Conservation (phyloP, 306 rosid species). For the Glycyrrhiza uralensis region DNA sequence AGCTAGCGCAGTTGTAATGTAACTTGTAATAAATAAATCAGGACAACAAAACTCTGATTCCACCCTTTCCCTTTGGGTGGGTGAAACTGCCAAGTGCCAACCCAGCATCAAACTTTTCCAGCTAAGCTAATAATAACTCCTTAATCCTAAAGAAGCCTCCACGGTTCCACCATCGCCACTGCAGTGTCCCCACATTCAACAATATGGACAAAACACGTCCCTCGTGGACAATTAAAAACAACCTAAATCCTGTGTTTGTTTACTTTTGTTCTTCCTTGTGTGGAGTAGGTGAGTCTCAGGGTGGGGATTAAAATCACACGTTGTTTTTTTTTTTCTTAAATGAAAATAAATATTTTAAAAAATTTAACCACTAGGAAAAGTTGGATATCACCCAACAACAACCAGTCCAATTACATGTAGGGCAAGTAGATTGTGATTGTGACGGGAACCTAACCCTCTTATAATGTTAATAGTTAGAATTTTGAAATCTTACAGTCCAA, state of each 20-base stretch:
- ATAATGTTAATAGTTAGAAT: too few relatives aligned
- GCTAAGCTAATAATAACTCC: neutral
- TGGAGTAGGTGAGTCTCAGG: neutral
- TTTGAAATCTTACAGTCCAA: too few relatives aligned
- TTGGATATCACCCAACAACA: too few relatives aligned
- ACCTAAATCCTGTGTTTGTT: neutral
- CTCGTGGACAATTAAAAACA: too few relatives aligned
- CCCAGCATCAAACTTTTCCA: slow-evolving; percentile 8
- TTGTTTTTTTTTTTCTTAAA: neutral
- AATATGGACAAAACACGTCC: neutral
- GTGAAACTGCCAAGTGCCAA: slow-evolving; percentile 20
- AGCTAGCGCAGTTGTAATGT: neutral
- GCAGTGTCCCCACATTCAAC: neutral
- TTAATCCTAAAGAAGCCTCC: neutral
- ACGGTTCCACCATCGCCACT: neutral
- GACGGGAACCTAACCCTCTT: too few relatives aligned
- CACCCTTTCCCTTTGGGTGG: neutral
- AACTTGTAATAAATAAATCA: neutral
- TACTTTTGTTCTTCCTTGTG: too few relatives aligned
- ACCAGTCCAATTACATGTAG: too few relatives aligned
- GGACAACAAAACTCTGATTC: neutral
- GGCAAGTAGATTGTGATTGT: too few relatives aligned
- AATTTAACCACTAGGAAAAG: too few relatives aligned
- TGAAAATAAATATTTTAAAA: too few relatives aligned
- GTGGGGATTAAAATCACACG: neutral